Percentiles rank a stretch among this genome's conserved stretches.
phyloP scores from a whole-genome alignment of 2,329 filamentous ascomycete species.

The Trichoderma sp. region DNA sequence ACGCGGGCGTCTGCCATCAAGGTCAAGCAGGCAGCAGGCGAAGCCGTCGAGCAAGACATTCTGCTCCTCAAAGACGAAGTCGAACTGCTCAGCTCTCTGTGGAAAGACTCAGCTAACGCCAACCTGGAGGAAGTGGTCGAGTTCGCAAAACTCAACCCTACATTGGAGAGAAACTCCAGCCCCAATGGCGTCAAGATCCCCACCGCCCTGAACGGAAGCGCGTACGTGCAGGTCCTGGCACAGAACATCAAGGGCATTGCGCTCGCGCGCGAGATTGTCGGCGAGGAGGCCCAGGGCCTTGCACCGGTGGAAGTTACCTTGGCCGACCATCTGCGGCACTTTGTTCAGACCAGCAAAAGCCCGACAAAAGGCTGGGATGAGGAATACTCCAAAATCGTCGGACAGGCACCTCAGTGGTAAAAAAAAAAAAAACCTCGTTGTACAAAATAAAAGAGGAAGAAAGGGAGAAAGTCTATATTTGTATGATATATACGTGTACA shows the following conservation, averaged over 20 bases:
- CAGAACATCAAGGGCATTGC: conserved; percentile 43
- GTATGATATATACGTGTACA: conserved; percentile 29
- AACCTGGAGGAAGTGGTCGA: conserved; percentile 25
- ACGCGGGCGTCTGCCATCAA: conserved; percentile 28
- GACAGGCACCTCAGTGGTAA: conserved; percentile 31
- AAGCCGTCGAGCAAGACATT: conserved; percentile 27
- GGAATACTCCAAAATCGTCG: conserved; percentile 29
- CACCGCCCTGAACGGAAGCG: conserved; percentile 25
- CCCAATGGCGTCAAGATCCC: conserved; percentile 13
- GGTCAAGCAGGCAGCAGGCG: conserved; percentile 26
- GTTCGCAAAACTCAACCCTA: conserved; percentile 28
- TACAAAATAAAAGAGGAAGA: background rate
- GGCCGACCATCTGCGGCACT: conserved; percentile 36
- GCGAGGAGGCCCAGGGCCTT: conserved; percentile 32
- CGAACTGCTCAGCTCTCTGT: conserved; percentile 28
- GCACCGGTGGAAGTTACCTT: conserved; percentile 39
- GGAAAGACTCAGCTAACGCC: conserved; percentile 24
- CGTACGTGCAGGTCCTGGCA: conserved; percentile 29
- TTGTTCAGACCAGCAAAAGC: conserved; percentile 23
- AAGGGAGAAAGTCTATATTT: conserved; percentile 24
- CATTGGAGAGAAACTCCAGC: conserved; percentile 14
- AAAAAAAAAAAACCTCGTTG: background rate
- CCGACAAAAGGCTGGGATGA: conserved; percentile 24
- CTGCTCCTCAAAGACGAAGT: conserved; percentile 31
- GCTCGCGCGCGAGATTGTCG: conserved; percentile 42